phyloP scores from a whole-genome alignment of 768 basidiomycete species.

The Suillus paluster region DNA sequence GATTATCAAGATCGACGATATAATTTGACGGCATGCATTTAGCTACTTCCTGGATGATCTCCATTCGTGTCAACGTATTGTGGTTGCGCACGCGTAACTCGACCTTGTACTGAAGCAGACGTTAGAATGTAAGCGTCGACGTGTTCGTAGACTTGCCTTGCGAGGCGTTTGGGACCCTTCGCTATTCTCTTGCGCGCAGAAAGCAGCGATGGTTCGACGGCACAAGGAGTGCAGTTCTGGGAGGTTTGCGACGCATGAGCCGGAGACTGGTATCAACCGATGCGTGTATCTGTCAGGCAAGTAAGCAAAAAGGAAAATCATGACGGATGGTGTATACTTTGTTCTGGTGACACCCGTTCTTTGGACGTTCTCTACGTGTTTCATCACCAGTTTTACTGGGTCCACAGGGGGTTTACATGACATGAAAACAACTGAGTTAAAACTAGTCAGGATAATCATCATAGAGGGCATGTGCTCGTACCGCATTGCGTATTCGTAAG shows the following conservation, averaged over 20 bases:
- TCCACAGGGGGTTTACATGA: slow-evolving; percentile 80
- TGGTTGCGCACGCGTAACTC: slow-evolving; percentile 80
- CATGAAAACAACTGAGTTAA: slow-evolving; percentile 69
- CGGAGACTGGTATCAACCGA: slow-evolving; percentile 73
- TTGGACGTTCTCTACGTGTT: slow-evolving; percentile 65
- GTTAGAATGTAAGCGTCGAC: neutral
- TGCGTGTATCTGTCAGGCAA: slow-evolving; percentile 58
- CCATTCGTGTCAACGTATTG: slow-evolving; percentile 61
- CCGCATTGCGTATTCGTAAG: slow-evolving; percentile 82
- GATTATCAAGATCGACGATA: slow-evolving; percentile 67
- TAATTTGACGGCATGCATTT: slow-evolving; percentile 71
- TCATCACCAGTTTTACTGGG: slow-evolving; percentile 69
- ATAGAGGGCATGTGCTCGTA: slow-evolving; percentile 30
- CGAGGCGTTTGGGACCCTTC: slow-evolving; percentile 40
- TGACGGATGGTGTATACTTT: slow-evolving; percentile 44
- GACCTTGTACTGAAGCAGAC: slow-evolving; percentile 69
- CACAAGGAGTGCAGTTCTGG: slow-evolving; percentile 72
- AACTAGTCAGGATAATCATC: slow-evolving; percentile 10
- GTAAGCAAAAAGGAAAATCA: neutral
- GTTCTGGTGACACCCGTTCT: slow-evolving; percentile 68
- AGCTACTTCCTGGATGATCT: slow-evolving; percentile 69
- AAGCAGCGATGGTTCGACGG: slow-evolving; percentile 52
- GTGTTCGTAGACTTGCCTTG: slow-evolving; percentile 40
- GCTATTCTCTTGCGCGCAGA: slow-evolving; percentile 51
- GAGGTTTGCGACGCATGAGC: slow-evolving; percentile 67